Evolutionary conservation across 2,329 filamentous ascomycete genomes (phyloP), one percentile per base, ranked within the genome.

Genomic region (Diplodia mutila): DNA sequence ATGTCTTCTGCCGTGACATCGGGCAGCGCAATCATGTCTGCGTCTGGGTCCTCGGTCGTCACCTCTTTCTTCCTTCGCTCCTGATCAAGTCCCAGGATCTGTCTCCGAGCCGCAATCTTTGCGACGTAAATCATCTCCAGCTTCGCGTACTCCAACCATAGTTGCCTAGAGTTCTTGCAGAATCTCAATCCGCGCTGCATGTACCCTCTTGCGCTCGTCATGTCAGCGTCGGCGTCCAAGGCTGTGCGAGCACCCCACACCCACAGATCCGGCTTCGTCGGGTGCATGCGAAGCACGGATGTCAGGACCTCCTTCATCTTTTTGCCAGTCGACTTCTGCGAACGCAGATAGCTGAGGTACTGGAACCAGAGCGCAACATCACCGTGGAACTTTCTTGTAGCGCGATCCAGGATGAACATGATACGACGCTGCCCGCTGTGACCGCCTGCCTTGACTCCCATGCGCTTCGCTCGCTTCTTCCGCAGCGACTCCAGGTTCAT

Each of bases 61-160:
- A 80, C 78, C 69, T 86, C 77, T 61, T 78, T 80, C 55, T 75
- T 75, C 55, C 75, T 80, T 71, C 77, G 79, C 63, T 77, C 76
- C 64, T 78, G 73, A 70, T 90, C 87, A 67, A 91, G 77, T 3
- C 89, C 89, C 67, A 92, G 76, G 66, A 91, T 87, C 72, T 85
- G 85, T 78, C 90, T 89, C 77, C 93, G 87, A 69, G 87, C 88
- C 68, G 91, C 89, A 75, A 98, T 88, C 80, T 91, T 93, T 63
- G 87, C 88, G 67, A 98, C 84, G 84, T 97, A 98, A 70, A 95
- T 90, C 88, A 97, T 93, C 83, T 99, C 95, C 75, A 94, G 85
- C 75, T 91, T 90, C 9, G 91, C 91, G 76, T 97, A 98, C 80
- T 97, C 92, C 39, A 97, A 77, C 93, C 94, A 99, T 63, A 99